These are phyloP conservation scores for Hypoxylon sp. DNA, from an alignment of 2,329 filamentous ascomycete genomes.

Conservation along the genomic window DNA sequence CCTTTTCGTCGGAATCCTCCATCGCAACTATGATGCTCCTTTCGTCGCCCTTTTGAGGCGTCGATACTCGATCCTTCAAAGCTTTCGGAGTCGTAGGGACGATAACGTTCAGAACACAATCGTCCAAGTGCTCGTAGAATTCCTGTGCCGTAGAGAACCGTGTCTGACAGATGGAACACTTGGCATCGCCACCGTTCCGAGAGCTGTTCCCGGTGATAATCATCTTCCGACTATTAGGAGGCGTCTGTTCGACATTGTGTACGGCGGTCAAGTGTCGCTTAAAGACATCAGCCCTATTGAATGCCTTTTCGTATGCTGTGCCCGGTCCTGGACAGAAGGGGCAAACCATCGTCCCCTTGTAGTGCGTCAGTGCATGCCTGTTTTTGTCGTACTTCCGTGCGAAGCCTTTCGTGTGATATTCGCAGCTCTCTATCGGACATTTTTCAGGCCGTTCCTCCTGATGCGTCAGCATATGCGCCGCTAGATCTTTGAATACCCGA, in stretches of 20 bases:
- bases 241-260: conserved; percentile 92
- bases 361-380: conserved; percentile 91
- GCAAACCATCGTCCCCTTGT: conserved; percentile 97
- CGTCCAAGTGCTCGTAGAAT: conserved; percentile 94
- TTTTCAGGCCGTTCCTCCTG: conserved; percentile 92
- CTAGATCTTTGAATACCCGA: conserved; percentile 88
- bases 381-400: conserved; percentile 98
- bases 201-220: conserved; percentile 51
- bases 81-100: conserved; percentile 60
- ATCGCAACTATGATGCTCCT: conserved; percentile 41
- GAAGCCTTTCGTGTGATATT: conserved; percentile 93
- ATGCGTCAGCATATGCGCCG: conserved; percentile 95
- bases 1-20: conserved; percentile 46
- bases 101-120: conserved; percentile 71
- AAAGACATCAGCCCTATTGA: conserved; percentile 95
- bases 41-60: conserved; percentile 47
- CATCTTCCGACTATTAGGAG: conserved; percentile 89
- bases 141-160: conserved; percentile 88
- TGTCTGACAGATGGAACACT: conserved; percentile 89
- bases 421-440: conserved; percentile 91
- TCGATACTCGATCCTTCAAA: conserved; percentile 47
- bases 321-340: conserved; percentile 93
- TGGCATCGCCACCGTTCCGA: conserved; percentile 72
- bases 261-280: conserved; percentile 93
- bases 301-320: conserved; percentile 91